These are phyloP conservation scores for Penicillium griseofulvum DNA, from an alignment of 2,329 filamentous ascomycete species.

Conservation along the genomic window DNA sequence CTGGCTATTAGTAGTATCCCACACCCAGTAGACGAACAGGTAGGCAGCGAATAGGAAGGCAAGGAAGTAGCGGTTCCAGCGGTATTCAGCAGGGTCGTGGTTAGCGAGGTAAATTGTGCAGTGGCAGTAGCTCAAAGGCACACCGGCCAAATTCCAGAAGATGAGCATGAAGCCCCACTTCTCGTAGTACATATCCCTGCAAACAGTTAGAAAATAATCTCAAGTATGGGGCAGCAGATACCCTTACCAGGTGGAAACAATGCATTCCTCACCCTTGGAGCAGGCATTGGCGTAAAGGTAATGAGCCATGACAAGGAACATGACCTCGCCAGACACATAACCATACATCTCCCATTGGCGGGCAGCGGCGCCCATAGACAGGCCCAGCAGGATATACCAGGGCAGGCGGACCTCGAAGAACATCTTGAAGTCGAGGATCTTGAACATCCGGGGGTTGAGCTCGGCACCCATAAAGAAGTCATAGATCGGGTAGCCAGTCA, in stretches of 20 bases:
- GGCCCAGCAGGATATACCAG: conserved; percentile 84
- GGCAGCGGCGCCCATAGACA: conserved; percentile 71
- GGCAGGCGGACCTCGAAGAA: conserved; percentile 91
- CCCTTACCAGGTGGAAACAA: conserved; percentile 74
- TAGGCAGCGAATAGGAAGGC: conserved; percentile 66
- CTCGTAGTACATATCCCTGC: conserved; percentile 90
- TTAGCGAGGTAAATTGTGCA: conserved; percentile 87
- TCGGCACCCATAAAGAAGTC: conserved; percentile 92
- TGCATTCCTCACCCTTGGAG: conserved; percentile 87
- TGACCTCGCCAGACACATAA: conserved; percentile 80
- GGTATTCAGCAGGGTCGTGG: conserved; percentile 73
- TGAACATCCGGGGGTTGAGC: conserved; percentile 81
- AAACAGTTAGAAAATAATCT: conserved; percentile 11
- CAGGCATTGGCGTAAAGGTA: conserved; percentile 91
- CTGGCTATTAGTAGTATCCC: conserved; percentile 89
- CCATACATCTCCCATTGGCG: conserved; percentile 83
- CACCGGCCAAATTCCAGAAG: conserved; percentile 94
- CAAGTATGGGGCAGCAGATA: not conserved
- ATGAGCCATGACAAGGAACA: conserved; percentile 82
- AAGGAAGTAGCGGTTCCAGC: conserved; percentile 69
- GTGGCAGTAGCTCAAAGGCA: conserved; percentile 89
- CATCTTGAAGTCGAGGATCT: conserved; percentile 87
- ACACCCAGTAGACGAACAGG: conserved; percentile 82
- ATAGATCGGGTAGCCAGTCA: conserved; percentile 79
- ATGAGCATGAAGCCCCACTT: conserved; percentile 98